Conservation (phyloP, 1,284 basidiomycete species). For the Porodaedalea pini region DNA sequence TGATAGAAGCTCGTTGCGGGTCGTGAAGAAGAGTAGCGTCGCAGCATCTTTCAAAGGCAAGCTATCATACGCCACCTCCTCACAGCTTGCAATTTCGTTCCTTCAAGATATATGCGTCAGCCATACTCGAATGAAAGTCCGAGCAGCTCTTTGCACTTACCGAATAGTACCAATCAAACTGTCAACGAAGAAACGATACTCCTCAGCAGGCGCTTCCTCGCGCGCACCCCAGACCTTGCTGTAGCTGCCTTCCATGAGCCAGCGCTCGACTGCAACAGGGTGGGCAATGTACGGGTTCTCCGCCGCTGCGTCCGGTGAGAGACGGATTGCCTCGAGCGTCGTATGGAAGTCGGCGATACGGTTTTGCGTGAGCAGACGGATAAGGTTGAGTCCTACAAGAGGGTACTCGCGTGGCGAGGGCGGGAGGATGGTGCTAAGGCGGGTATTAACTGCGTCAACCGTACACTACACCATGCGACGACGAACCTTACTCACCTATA, state of each 20-base stretch:
- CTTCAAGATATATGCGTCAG: slow-evolving; percentile 35
- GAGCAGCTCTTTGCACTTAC: slow-evolving; percentile 40
- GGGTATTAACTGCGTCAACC: neutral
- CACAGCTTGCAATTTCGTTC: slow-evolving; percentile 91
- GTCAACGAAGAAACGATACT: slow-evolving; percentile 89
- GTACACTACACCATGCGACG: neutral
- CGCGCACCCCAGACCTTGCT: slow-evolving; percentile 97
- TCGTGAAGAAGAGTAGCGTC: slow-evolving; percentile 84
- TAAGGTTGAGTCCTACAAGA: slow-evolving; percentile 89
- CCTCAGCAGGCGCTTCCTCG: slow-evolving; percentile 80
- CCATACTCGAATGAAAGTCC: neutral
- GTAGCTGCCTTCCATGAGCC: slow-evolving; percentile 99
- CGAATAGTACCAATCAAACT: slow-evolving; percentile 91
- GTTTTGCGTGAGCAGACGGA: slow-evolving; percentile 93
- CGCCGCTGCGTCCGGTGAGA: slow-evolving; percentile 68
- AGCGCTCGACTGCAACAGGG: slow-evolving; percentile 88
- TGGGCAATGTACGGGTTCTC: slow-evolving; percentile 80
- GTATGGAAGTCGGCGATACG: slow-evolving; percentile 98
- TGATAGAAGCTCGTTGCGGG: slow-evolving; percentile 66
- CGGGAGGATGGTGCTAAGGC: slow-evolving; percentile 65
- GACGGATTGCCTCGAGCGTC: slow-evolving; percentile 91
- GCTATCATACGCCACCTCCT: slow-evolving; percentile 86
- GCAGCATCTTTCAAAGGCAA: slow-evolving; percentile 86
- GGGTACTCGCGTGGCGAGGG: slow-evolving; percentile 84
- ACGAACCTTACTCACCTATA: slow-evolving; percentile 49